Evolutionary conservation across 768 basidiomycete species (phyloP), one percentile per base, ranked within the genome.

Genomic region (Leccinellum rugosiceps): DNA sequence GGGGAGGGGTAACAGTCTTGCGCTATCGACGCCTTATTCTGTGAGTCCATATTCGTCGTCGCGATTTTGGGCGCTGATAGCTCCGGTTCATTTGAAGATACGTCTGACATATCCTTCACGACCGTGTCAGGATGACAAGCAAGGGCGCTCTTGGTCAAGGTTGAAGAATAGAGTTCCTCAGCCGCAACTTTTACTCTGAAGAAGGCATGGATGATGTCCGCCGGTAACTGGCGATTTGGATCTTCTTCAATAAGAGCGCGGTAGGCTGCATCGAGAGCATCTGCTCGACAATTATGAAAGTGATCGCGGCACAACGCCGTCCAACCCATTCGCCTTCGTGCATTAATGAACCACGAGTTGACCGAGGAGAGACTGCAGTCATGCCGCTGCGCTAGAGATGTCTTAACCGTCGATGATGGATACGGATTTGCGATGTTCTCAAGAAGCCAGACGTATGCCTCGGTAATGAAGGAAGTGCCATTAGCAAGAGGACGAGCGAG

Each of bases 281-380:
- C 69, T 3, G 58, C 55, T 3, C 66, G 54, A 4, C 67, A 65
- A 1, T 62, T 65, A 1, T 50, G 15, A 35, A 75, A 71, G 3
- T 28, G 2, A 11, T 63, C 58, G 1, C 68, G 67, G 25, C 77
- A 75, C 0, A 82, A 30, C 0, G 52, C 10, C 4, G 77, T 82
- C 83, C 83, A 84, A 0, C 82, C 82, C 0, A 82, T 82, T 0
- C 81, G 75, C 13, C 76, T 73, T 1, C 82, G 69, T 3, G 68
- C 73, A 17, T 77, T 75, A 6, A 73, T 59, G 28, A 83, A 84
- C 83, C 83, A 84, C 0, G 65, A 53, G 55, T 75, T 75, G 28
- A 84, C 54, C 0, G 73, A 66, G 23, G 71, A 75, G 1, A 68
- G 1, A 0, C 68, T 19, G 2, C 59, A 68, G 0, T 65, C 62